phyloP scores from a whole-genome alignment of 2,329 filamentous ascomycete genomes.

The Penicillium sp. region DNA sequence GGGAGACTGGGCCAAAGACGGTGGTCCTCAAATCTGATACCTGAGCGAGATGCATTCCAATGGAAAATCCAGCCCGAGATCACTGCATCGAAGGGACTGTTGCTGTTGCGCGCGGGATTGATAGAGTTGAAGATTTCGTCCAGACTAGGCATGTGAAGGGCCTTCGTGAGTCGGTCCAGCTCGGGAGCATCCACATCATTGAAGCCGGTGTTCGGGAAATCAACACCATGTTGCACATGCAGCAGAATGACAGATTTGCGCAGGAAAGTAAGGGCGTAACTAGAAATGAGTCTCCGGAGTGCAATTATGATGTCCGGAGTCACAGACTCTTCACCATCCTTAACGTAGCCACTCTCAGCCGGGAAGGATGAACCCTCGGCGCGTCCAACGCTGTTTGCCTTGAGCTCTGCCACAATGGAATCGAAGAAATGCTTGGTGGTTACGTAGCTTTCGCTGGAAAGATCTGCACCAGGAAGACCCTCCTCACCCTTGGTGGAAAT shows the following conservation, averaged over 20 bases:
- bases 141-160: constrained; percentile 75
- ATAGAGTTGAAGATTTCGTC: constrained; percentile 74
- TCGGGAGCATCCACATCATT: constrained; percentile 71
- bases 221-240: constrained; percentile 84
- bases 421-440: constrained; percentile 43
- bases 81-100: constrained; percentile 52
- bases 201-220: constrained; percentile 74
- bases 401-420: constrained; percentile 42
- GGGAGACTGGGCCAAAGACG: constrained; percentile 58
- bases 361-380: constrained; percentile 41
- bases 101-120: constrained; percentile 43
- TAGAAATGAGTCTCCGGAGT: constrained; percentile 59
- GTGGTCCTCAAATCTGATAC: constrained; percentile 37
- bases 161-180: constrained; percentile 77
- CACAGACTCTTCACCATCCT: constrained; percentile 40
- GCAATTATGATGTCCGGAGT: constrained; percentile 38
- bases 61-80: constrained; percentile 73
- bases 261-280: constrained; percentile 87
- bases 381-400: constrained; percentile 40
- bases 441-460: constrained; percentile 34
- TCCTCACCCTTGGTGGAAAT: constrained; percentile 34
- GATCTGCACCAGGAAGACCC: constrained; percentile 29
- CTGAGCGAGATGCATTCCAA: constrained; percentile 41
- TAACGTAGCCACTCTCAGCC: constrained; percentile 42
- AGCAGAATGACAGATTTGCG: constrained; percentile 83